phyloP scores from a whole-genome alignment of 225 moss, liverwort and hornwort genomes.

The Sphagnum tenellum region DNA sequence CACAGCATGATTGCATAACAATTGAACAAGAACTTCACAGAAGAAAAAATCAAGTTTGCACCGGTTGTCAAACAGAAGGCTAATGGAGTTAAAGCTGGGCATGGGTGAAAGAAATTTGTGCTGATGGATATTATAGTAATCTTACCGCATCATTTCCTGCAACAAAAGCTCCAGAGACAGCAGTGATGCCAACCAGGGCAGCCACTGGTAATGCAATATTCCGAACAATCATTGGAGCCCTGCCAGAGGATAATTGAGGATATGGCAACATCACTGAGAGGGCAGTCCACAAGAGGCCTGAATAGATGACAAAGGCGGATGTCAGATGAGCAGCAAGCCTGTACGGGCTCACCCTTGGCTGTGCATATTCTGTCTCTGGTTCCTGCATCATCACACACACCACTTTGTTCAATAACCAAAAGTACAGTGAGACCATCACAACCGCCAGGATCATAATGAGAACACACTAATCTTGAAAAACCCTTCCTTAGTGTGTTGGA shows the following conservation, averaged over 20 bases:
- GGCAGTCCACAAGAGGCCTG: constrained; percentile 98
- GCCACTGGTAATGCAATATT: constrained; percentile 81
- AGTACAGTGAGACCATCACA: not conserved
- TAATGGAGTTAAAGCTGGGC: no score
- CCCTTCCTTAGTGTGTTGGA: no score
- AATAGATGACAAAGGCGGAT: constrained; percentile 99
- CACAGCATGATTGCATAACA: no score
- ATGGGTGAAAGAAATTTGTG: no score
- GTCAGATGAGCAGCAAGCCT: constrained; percentile 98
- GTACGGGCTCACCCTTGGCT: constrained; percentile 98
- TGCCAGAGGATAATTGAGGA: constrained; percentile 16
- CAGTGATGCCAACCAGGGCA: constrained; percentile 84
- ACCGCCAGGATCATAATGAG: no score
- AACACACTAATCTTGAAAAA: no score
- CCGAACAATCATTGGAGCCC: constrained; percentile 47
- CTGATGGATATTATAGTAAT: no score
- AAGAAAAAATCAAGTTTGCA: no score
- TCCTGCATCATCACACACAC: constrained; percentile 54
- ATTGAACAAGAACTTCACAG: no score
- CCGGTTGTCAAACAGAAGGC: no score
- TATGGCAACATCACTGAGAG: constrained; percentile 48
- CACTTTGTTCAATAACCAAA: constrained; percentile 3
- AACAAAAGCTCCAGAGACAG: constrained; percentile 95
- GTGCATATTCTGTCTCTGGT: constrained; percentile 72
- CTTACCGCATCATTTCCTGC: constrained; percentile 98